These are phyloP conservation scores for Ganoderma lingzhi DNA, from an alignment of 1,284 basidiomycete species.

Conservation along the genomic window DNA sequence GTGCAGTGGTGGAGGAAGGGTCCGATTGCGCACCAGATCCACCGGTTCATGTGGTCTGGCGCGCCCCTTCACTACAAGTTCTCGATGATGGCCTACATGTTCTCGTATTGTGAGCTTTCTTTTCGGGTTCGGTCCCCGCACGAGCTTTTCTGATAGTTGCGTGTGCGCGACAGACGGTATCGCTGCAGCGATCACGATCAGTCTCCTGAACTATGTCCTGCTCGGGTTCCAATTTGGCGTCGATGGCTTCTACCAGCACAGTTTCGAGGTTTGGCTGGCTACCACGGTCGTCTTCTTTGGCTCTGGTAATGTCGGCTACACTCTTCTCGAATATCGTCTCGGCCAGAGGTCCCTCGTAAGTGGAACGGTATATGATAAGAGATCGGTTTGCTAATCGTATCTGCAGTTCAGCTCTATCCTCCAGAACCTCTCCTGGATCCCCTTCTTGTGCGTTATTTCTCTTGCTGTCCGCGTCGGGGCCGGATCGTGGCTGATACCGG, in stretches of 20 bases:
- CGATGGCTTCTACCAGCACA: slow-evolving; percentile 53
- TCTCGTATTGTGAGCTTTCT: slow-evolving; percentile 49
- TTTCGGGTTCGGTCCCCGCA: background rate
- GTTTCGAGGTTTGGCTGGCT: slow-evolving; percentile 55
- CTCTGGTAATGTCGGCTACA: slow-evolving; percentile 56
- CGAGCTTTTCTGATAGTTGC: slow-evolving; percentile 7
- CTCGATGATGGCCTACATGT: slow-evolving; percentile 54
- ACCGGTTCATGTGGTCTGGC: slow-evolving; percentile 50
- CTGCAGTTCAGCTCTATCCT: slow-evolving; percentile 43
- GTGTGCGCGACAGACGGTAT: slow-evolving; percentile 45
- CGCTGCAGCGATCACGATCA: slow-evolving; percentile 48
- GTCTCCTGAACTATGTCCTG: slow-evolving; percentile 51
- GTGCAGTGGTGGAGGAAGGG: slow-evolving; percentile 56
- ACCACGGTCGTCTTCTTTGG: slow-evolving; percentile 61
- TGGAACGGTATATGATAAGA: background rate
- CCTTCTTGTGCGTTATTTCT: slow-evolving; percentile 49
- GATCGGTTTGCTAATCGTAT: slow-evolving; percentile 8
- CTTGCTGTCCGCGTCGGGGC: background rate
- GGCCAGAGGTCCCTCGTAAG: slow-evolving; percentile 46
- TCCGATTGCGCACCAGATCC: slow-evolving; percentile 58
- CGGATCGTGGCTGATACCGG: slow-evolving; percentile 21
- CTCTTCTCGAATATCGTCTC: slow-evolving; percentile 58
- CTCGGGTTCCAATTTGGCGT: slow-evolving; percentile 57
- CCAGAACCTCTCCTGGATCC: slow-evolving; percentile 57
- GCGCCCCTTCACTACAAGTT: slow-evolving; percentile 55